phyloP scores from a whole-genome alignment of 139 green algal species.

The Klebsormidium nitens region DNA sequence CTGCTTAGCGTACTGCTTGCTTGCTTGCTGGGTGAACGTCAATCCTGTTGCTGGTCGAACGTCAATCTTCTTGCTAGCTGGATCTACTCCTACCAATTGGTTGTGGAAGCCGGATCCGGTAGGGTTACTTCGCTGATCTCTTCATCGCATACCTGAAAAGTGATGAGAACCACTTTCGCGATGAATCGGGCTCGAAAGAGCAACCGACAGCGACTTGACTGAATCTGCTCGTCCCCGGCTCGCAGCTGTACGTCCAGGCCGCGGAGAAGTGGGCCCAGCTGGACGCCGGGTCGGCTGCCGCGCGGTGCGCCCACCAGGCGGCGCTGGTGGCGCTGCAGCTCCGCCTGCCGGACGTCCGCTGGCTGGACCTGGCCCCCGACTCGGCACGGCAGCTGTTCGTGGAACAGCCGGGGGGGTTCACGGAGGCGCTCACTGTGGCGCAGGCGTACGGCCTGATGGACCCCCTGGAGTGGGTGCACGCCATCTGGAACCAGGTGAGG shows the following conservation, averaged over 20 bases:
- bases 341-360: slow-evolving; percentile 18
- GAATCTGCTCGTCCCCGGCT: slow-evolving; percentile 17
- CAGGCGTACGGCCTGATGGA: slow-evolving; percentile 18
- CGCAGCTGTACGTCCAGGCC: slow-evolving; percentile 1
- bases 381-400: slow-evolving; percentile 15
- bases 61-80: too few relatives aligned
- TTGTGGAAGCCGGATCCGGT: too few relatives aligned
- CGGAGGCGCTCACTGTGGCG: slow-evolving; percentile 15
- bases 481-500: slow-evolving; percentile 24
- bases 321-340: slow-evolving; percentile 23
- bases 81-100: too few relatives aligned
- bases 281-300: neutral
- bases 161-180: too few relatives aligned
- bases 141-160: too few relatives aligned
- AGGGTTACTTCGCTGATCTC: too few relatives aligned
- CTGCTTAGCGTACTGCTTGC: too few relatives aligned
- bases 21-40: too few relatives aligned
- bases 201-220: too few relatives aligned
- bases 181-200: too few relatives aligned
- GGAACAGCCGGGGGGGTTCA: slow-evolving; percentile 20
- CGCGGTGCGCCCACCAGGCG: slow-evolving; percentile 13
- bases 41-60: too few relatives aligned
- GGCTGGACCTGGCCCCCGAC: slow-evolving; percentile 8
- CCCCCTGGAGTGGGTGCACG: slow-evolving; percentile 8
- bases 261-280: neutral